Conservation (phyloP, 129 eudicot genomes). For the Ambrosia artemisiifolia region DNA sequence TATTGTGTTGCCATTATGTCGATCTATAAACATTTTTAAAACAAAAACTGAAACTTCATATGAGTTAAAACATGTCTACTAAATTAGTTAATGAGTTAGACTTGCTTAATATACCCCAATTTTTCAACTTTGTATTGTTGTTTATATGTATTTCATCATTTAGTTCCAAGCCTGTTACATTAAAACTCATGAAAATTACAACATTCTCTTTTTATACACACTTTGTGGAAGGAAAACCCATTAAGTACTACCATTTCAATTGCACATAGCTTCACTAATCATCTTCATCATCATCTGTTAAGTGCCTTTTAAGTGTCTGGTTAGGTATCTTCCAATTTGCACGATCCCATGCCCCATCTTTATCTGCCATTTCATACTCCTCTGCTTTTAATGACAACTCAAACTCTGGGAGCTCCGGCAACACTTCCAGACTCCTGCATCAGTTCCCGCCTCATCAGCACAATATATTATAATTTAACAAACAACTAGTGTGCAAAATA, state of each 20-base stretch:
- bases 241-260: neutral
- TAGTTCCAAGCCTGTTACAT: too few species aligned
- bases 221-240: neutral
- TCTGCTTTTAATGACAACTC: slow-evolving; percentile 76
- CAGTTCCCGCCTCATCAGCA: neutral
- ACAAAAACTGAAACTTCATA: too few species aligned
- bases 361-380: slow-evolving; percentile 62
- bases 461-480: too few species aligned
- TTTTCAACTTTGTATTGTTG: too few species aligned
- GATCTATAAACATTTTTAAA: too few species aligned
- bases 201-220: slow-evolving; percentile 20
- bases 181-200: neutral
- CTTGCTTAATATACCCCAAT: too few species aligned
- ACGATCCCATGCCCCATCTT: slow-evolving; percentile 56
- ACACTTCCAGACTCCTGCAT: slow-evolving; percentile 59
- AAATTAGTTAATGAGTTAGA: too few species aligned
- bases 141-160: too few species aligned
- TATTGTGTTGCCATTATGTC: too few species aligned
- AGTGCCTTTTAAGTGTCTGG: slow-evolving; percentile 61
- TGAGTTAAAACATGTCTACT: too few species aligned
- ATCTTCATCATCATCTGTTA: slow-evolving; percentile 47
- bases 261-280: slow-evolving; percentile 4
- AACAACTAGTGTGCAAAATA: neutral
- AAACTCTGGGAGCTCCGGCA: slow-evolving; percentile 92
- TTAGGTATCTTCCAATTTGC: slow-evolving; percentile 48